These are phyloP conservation scores for Apiotrichum brassicae DNA, from an alignment of 1,284 basidiomycete genomes.

Conservation along the genomic window DNA sequence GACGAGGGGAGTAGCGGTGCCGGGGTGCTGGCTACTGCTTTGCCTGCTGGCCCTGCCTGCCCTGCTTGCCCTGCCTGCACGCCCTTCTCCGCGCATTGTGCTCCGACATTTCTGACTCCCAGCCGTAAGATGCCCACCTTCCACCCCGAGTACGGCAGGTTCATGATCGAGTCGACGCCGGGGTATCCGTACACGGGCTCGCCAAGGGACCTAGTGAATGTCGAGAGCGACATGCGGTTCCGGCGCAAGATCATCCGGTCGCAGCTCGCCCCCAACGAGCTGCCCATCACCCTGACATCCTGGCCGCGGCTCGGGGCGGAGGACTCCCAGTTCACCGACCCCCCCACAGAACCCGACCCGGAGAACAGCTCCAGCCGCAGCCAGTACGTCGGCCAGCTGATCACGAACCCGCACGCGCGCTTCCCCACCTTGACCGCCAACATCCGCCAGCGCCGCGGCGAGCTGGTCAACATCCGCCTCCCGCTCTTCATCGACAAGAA, in stretches of 20 bases:
- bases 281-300: constrained; percentile 90
- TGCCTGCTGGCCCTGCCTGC: too few relatives aligned
- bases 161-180: constrained; percentile 98
- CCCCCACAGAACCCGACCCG: constrained; percentile 70
- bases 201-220: constrained; percentile 74
- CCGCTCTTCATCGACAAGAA: constrained; percentile 85
- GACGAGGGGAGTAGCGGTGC: too few relatives aligned
- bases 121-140: constrained; percentile 82
- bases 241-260: constrained; percentile 76
- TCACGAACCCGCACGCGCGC: constrained; percentile 93
- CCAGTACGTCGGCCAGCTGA: constrained; percentile 88
- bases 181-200: constrained; percentile 87
- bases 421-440: constrained; percentile 90
- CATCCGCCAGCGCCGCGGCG: constrained; percentile 80
- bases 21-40: too few relatives aligned
- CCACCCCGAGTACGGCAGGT: constrained; percentile 96
- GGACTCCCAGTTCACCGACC: constrained; percentile 81
- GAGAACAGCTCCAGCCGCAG: constrained; percentile 68
- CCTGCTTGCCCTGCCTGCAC: too few relatives aligned
- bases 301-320: constrained; percentile 86
- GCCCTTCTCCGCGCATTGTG: too few relatives aligned
- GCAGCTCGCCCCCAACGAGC: constrained; percentile 76
- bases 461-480: constrained; percentile 92
- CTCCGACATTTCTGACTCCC: too few relatives aligned
- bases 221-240: constrained; percentile 92